Evolutionary conservation across 2,329 filamentous ascomycete genomes (phyloP).

Genomic region (Leptographium lundbergii): DNA sequence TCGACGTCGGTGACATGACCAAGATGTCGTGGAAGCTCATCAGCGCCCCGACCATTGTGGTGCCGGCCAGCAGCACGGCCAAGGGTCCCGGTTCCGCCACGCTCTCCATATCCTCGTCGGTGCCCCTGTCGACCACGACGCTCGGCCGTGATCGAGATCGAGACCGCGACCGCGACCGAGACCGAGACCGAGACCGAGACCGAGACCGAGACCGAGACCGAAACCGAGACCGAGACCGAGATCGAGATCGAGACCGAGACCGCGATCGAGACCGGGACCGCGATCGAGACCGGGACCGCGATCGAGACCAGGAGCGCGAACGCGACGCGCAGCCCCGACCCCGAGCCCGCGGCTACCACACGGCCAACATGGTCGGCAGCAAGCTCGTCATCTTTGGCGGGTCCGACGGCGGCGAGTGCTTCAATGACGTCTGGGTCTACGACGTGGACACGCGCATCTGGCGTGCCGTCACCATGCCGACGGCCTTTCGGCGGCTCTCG

Average conservation of each 20-base stretch:
- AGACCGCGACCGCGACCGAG: too few species aligned
- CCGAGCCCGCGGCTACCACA: conserved; percentile 57
- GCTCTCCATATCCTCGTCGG: conserved; percentile 2
- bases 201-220: too few species aligned
- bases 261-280: too few species aligned
- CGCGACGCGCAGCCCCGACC: conserved; percentile 26
- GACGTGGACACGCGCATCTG: conserved; percentile 51
- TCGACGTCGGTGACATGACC: conserved; percentile 52
- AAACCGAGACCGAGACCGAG: background rate
- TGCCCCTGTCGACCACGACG: background rate
- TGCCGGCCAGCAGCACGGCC: background rate
- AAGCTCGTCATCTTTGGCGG: conserved; percentile 62
- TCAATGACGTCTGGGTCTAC: conserved; percentile 62
- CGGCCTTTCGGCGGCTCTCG: conserved; percentile 51
- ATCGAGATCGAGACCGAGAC: too few species aligned
- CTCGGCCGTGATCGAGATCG: background rate
- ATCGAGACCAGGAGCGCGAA: background rate
- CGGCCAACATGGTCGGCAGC: conserved; percentile 59
- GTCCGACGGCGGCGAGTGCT: conserved; percentile 58
- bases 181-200: too few species aligned
- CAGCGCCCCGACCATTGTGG: conserved; percentile 21
- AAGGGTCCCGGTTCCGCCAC: conserved; percentile 9
- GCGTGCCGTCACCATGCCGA: conserved; percentile 44
- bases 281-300: too few species aligned
- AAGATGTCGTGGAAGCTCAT: conserved; percentile 60